These are phyloP conservation scores for Elongisporangium prolatum DNA, from an alignment of 352 stramenopile species.

Conservation along the genomic window DNA sequence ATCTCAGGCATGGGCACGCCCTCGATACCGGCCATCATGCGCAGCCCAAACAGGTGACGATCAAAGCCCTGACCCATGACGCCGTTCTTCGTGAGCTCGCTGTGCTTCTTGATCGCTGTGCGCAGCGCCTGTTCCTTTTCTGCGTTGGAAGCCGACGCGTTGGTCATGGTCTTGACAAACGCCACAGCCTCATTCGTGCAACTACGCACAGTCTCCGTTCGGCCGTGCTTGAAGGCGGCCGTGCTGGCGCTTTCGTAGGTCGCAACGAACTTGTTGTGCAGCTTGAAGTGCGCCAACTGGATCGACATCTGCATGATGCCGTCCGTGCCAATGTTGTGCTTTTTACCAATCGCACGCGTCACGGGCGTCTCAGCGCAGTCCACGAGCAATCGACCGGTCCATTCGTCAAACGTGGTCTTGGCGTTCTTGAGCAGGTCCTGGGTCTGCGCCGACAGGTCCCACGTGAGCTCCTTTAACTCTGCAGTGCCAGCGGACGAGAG, in stretches of 20 bases:
- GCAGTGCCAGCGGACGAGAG: conserved; percentile 26
- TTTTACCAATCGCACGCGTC: conserved; percentile 47
- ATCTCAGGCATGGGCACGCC: conserved; percentile 59
- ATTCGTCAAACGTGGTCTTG: conserved; percentile 67
- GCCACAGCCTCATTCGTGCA: conserved; percentile 81
- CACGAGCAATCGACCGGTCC: conserved; percentile 52
- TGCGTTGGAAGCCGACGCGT: conserved; percentile 31
- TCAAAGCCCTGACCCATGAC: conserved; percentile 90
- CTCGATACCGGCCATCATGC: conserved; percentile 61
- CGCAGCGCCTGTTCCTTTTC: conserved; percentile 71
- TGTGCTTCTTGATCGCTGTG: conserved; percentile 80
- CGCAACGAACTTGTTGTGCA: conserved; percentile 75
- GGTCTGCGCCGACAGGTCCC: conserved; percentile 54
- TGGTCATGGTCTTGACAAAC: conserved; percentile 75
- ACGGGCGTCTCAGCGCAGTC: conserved; percentile 75
- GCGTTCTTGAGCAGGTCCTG: conserved; percentile 61
- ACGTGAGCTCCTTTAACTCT: conserved; percentile 42
- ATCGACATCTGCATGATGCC: conserved; percentile 92
- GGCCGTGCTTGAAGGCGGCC: conserved; percentile 89
- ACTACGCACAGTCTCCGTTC: conserved; percentile 87
- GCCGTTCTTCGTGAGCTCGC: conserved; percentile 85
- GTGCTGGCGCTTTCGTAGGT: conserved; percentile 89
- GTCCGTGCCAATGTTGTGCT: conserved; percentile 81
- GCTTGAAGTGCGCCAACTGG: conserved; percentile 84
- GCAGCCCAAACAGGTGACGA: conserved; percentile 80